These are phyloP conservation scores for Luffa acutangula DNA, from an alignment of 306 rosid species.

Conservation along the genomic window DNA sequence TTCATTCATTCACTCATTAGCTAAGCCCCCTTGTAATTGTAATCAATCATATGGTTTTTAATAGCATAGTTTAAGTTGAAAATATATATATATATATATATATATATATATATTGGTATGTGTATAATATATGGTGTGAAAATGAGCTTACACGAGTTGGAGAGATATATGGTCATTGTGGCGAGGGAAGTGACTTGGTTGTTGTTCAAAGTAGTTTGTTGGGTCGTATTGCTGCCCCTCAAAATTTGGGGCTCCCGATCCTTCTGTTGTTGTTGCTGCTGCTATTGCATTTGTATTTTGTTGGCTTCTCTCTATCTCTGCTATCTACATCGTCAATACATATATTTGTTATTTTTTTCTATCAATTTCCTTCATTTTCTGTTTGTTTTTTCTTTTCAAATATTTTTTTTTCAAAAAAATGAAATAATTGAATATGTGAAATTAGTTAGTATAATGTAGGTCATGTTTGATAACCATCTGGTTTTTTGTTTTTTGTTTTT, in stretches of 20 bases:
- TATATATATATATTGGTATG: no score
- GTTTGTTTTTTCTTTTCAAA: background rate
- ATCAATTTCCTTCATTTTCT: background rate
- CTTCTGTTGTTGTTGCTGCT: constrained; percentile 7
- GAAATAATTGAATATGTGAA: no score
- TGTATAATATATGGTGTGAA: background rate
- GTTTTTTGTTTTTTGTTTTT: no score
- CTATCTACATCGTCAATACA: constrained; percentile 35
- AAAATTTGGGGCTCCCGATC: constrained; percentile 16
- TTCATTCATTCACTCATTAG: no score
- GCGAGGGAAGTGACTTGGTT: constrained; percentile 46
- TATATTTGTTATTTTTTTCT: no score
- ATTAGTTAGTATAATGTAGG: no score
- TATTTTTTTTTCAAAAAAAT: no score
- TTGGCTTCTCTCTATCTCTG: constrained; percentile 68
- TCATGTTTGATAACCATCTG: no score
- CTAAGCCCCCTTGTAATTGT: no score
- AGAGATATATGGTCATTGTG: constrained; percentile 57
- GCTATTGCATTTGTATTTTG: constrained; percentile 34
- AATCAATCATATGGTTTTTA: no score
- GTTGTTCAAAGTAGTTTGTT: constrained; percentile 42
- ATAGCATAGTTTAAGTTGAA: no score
- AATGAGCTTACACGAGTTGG: constrained; percentile 50
- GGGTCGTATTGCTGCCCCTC: constrained; percentile 30
- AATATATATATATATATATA: no score